Conservation (phyloP, 1,139 yeast genomes). For the Yamadazyma sp. region DNA sequence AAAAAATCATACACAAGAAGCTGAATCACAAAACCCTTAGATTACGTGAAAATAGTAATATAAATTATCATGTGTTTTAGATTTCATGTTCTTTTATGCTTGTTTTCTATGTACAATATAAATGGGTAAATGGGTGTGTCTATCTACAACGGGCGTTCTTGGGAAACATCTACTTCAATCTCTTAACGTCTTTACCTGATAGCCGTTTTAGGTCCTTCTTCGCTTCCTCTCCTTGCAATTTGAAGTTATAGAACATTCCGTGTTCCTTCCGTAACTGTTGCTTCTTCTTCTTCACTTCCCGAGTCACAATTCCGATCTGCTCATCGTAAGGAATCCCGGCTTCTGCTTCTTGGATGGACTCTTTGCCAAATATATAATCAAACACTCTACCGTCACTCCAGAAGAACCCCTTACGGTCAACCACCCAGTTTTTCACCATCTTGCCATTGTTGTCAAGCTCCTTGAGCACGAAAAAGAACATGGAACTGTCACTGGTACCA, state of each 20-base stretch:
- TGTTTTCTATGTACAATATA: too few relatives aligned
- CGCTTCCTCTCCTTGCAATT: slow-evolving; percentile 37
- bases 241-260: slow-evolving; percentile 43
- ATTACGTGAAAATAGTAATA: too few relatives aligned
- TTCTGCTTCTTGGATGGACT: slow-evolving; percentile 72
- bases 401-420: slow-evolving; percentile 81
- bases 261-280: slow-evolving; percentile 37
- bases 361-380: slow-evolving; percentile 78
- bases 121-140: too few relatives aligned
- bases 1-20: too few relatives aligned
- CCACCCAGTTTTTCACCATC: slow-evolving; percentile 62
- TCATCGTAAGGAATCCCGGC: slow-evolving; percentile 71
- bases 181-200: not conserved
- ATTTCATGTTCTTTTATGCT: too few relatives aligned
- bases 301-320: slow-evolving; percentile 42
- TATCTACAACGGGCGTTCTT: too few relatives aligned
- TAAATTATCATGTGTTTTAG: too few relatives aligned
- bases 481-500: slow-evolving; percentile 74
- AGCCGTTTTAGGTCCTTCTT: slow-evolving; percentile 27
- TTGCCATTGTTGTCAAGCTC: slow-evolving; percentile 46
- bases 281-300: slow-evolving; percentile 41
- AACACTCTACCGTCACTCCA: slow-evolving; percentile 91
- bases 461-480: slow-evolving; percentile 71
- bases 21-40: too few relatives aligned
- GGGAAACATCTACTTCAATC: slow-evolving; percentile 1